Conservation (phyloP, 495 filamentous ascomycete species). For the Neurospora sp. region DNA sequence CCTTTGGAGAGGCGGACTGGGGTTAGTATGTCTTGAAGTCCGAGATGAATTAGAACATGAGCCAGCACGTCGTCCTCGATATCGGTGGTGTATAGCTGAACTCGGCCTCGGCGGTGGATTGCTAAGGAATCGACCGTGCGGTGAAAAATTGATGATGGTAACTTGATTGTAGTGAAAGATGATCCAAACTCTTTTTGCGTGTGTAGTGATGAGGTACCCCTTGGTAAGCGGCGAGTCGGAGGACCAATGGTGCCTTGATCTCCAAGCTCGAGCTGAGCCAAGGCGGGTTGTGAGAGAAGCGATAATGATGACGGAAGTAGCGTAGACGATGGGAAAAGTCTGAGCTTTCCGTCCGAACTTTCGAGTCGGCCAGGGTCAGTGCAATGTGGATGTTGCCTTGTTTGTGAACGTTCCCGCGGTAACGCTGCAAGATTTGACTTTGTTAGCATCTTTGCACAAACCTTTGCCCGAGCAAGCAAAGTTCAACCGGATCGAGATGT, state of each 20-base stretch:
- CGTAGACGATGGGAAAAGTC: not conserved
- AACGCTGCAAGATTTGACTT: not conserved
- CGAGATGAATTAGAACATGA: not conserved
- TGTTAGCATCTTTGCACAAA: not conserved
- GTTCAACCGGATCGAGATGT: not conserved
- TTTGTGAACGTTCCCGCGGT: not conserved
- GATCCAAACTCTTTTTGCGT: not conserved
- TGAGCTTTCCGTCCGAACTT: not conserved
- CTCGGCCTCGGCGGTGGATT: not conserved
- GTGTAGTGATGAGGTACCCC: not conserved
- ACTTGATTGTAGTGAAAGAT: not conserved
- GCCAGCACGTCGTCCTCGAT: not conserved
- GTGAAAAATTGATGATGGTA: not conserved
- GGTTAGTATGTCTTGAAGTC: not conserved
- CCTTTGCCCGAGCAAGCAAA: not conserved
- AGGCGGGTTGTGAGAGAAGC: not conserved
- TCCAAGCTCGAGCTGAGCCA: not conserved
- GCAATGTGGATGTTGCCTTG: not conserved
- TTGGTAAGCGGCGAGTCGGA: not conserved
- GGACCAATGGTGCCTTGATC: not conserved
- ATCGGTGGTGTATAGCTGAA: not conserved
- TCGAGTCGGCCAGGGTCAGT: not conserved
- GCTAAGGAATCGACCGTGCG: not conserved
- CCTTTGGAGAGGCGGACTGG: slow-evolving; percentile 4
- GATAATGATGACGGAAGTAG: not conserved